Base-by-base conservation (phyloP, 495 filamentous ascomycete species). In the Hypoxylon perforatum region DNA sequence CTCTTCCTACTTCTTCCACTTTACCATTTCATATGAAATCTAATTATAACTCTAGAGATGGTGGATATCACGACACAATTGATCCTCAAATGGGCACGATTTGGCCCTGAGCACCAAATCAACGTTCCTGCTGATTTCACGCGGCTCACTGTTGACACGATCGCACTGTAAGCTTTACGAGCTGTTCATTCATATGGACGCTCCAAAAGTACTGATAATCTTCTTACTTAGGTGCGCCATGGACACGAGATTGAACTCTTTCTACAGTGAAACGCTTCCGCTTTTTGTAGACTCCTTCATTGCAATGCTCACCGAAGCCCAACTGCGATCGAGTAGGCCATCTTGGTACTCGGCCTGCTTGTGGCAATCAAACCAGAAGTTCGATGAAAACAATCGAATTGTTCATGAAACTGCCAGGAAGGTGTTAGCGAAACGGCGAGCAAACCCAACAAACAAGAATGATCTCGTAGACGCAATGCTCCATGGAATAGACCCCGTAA, bases 381-480 rank as follows among this genome's bases (percentile, higher is more conserved):
- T 84, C 57, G 71, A 79, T 47, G 70, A 73, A 6, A 82, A 89
- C 67, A 82, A 85, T 25, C 72, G 76, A 3, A 76, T 82, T 47
- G 74, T 88, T 59, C 74, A 76, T 2, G 75, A 81, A 1, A 65
- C 85, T 2, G 77, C 84, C 5, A 66, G 74, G 28, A 82, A 89
- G 33, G 69, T 90, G 10, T 68, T 91, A 0, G 73, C 81, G 28
- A 72, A 81, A 11, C 81, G 87, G 7, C 36, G 36, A 12, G 80
- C 85, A 4, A 53, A 35, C 14, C n/a, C 14, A 11, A n/a, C 18
- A 10, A 7, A 15, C 36, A 87, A 86, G 61, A 85, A 88, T 54
- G 89, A 91, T 74, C 76, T 91, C 8, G 77, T 91, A 5, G 87
- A 86, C 74, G 82, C 84, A 1, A 83, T 91, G 80, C 73, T 92